Conservation (phyloP, 1,284 basidiomycete genomes). For the Volvariella surrecta region DNA sequence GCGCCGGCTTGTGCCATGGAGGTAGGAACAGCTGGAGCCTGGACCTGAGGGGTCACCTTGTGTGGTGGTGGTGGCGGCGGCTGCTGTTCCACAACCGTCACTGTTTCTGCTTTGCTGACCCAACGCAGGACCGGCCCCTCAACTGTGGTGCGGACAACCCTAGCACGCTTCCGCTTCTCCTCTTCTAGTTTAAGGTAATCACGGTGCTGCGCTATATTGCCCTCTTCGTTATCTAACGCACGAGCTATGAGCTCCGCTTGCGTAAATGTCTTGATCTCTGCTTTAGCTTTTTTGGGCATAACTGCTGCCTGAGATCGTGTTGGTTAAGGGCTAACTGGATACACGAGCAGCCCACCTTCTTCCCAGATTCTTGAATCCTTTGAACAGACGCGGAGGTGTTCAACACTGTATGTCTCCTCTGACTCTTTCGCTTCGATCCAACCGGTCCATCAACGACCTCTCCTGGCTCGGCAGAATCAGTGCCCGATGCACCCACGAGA, state of each 20-base stretch:
- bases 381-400: conserved; percentile 56
- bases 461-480: conserved; percentile 48
- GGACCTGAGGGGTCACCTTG: background rate
- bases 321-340: background rate
- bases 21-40: too few species aligned
- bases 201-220: conserved; percentile 71
- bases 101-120: conserved; percentile 58
- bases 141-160: conserved; percentile 50
- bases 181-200: conserved; percentile 75
- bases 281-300: conserved; percentile 48
- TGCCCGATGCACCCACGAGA: conserved; percentile 45
- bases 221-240: conserved; percentile 80
- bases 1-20: conserved; percentile 2
- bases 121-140: conserved; percentile 69
- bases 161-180: conserved; percentile 67
- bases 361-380: conserved; percentile 53
- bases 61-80: conserved; percentile 18
- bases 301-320: conserved; percentile 36
- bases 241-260: conserved; percentile 77
- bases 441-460: conserved; percentile 18
- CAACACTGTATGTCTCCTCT: conserved; percentile 53
- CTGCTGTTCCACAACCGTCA: conserved; percentile 30
- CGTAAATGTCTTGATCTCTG: conserved; percentile 42
- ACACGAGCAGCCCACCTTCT: conserved; percentile 40
- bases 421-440: conserved; percentile 48